A percentile compares a stretch with the other conserved stretches of the same genome.
Conservation (phyloP, 495 filamentous ascomycete species). For the Penicillium soppii region DNA sequence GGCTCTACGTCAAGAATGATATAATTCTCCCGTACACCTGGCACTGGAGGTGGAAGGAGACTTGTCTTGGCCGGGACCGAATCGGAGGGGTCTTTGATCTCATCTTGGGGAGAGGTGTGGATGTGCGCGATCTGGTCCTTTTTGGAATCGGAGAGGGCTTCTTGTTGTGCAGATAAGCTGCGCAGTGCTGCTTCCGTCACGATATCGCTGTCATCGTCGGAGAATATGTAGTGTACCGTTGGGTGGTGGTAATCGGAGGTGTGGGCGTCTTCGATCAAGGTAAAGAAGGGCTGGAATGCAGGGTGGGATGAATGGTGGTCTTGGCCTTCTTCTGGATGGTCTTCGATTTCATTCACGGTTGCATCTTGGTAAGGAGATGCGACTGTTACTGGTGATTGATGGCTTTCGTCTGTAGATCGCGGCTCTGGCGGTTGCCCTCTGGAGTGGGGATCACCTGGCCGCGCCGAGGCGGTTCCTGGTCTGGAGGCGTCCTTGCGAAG, state of each 20-base stretch:
- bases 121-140: slow-evolving; percentile 16
- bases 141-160: slow-evolving; percentile 10
- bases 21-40: slow-evolving; percentile 43
- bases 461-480: slow-evolving; percentile 13
- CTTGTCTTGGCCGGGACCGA: slow-evolving; percentile 21
- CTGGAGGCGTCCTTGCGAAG: slow-evolving; percentile 10
- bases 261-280: slow-evolving; percentile 48
- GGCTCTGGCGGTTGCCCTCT: slow-evolving; percentile 5
- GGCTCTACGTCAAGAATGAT: slow-evolving; percentile 44
- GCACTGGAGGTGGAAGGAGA: slow-evolving; percentile 38
- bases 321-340: slow-evolving; percentile 9
- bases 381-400: background rate
- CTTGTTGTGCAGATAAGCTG: slow-evolving; percentile 36
- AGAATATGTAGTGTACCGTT: slow-evolving; percentile 86
- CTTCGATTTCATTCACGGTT: slow-evolving; percentile 6
- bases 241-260: slow-evolving; percentile 64
- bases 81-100: slow-evolving; percentile 13
- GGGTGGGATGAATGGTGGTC: slow-evolving; percentile 12
- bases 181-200: slow-evolving; percentile 56
- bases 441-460: slow-evolving; percentile 25
- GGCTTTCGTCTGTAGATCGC: slow-evolving; percentile 16
- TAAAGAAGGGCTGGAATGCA: slow-evolving; percentile 53
- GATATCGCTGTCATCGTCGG: slow-evolving; percentile 68
- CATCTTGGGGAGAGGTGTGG: slow-evolving; percentile 3
- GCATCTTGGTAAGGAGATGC: slow-evolving; percentile 11